A percentile compares a stretch with the other conserved stretches of the same genome.
Evolutionary conservation across 768 basidiomycete genomes (phyloP).

Genomic region (Kwoniella heveanensis): DNA sequence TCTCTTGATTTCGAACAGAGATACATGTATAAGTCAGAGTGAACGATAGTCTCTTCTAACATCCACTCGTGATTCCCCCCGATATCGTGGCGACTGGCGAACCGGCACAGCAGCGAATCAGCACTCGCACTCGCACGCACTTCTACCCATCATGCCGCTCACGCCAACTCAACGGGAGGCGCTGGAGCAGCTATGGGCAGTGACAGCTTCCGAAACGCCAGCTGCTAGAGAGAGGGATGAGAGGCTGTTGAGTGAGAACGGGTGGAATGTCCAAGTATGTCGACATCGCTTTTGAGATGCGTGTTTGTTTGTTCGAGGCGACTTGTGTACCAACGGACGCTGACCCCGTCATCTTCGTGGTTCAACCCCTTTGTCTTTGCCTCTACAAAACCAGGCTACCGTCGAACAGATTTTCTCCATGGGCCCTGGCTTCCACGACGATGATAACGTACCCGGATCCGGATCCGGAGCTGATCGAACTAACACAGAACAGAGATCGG

Average conservation of each 20-base stretch:
- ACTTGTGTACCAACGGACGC: too few relatives aligned
- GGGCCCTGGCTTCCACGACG: not conserved
- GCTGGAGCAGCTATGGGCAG: slow-evolving; percentile 49
- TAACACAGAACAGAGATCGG: not conserved
- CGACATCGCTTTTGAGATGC: too few relatives aligned
- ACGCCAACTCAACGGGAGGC: slow-evolving; percentile 30
- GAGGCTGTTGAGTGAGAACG: slow-evolving; percentile 46
- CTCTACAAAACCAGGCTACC: slow-evolving; percentile 37
- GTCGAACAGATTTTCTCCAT: slow-evolving; percentile 50
- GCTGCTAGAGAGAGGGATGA: slow-evolving; percentile 46
- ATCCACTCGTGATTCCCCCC: too few relatives aligned
- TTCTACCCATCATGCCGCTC: slow-evolving; percentile 46
- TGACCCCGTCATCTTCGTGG: too few relatives aligned
- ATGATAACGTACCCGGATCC: not conserved
- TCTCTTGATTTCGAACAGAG: too few relatives aligned
- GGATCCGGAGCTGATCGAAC: too few relatives aligned
- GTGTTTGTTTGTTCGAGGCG: too few relatives aligned
- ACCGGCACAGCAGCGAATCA: too few relatives aligned
- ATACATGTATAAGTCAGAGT: too few relatives aligned
- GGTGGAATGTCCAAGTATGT: slow-evolving; percentile 55
- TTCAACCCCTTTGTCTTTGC: not conserved
- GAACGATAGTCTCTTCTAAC: too few relatives aligned
- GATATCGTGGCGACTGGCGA: too few relatives aligned
- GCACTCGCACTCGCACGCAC: too few relatives aligned
- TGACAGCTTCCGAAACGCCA: slow-evolving; percentile 43